Base-by-base conservation (phyloP, 371 early-diverging fungal species). In the Mucor indicus region DNA sequence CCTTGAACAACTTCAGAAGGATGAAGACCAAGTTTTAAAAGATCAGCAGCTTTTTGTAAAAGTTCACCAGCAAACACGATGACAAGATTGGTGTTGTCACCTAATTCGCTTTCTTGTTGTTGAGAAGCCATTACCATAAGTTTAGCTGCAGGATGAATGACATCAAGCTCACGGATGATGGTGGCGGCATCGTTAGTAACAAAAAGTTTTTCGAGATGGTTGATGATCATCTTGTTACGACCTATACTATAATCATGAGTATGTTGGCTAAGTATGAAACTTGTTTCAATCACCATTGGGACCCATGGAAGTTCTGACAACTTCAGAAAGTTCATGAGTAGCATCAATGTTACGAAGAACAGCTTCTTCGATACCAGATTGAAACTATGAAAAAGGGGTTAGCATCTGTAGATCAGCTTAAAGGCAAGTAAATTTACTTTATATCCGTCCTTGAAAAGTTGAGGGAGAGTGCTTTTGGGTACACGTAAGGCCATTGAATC, bases 101-200 rank as follows among this genome's bases (percentile, higher is more conserved):
- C 98, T 50, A 93, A 85, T 83, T 98, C 99, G 12, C 86, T 80
- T 65, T 99, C 99, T 73, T 99, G 99, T 65, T 97, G 95, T 69
- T 98, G 98, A 54, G 92, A 90, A 27, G 98, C 94, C 86, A 91
- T 87, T 13, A 97, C 97, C 29, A 99, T 64, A 25, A 99, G 72
- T 75, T 93, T 93, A 27, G 98, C 99, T 16, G 99, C 98, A 24
- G 99, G 99, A 77, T 99, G 99, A 19, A 92, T 89, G 38, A 99
- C 96, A 54, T 98, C 97, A 47, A 99, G 80, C 59, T 96, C 97
- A 58, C 91, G 89, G 63, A 99, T 90, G 62, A 99, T 99, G 44
- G 99, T 99, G 20, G 99, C 99, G 36, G 99, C 99, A 78, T 99
- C 99, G 74, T 90, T 96, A 17, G 99, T 99, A 41, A 99, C 97